These are phyloP conservation scores for Notholithocarpus densiflorus DNA, from an alignment of 306 rosid species.

Conservation along the genomic window DNA sequence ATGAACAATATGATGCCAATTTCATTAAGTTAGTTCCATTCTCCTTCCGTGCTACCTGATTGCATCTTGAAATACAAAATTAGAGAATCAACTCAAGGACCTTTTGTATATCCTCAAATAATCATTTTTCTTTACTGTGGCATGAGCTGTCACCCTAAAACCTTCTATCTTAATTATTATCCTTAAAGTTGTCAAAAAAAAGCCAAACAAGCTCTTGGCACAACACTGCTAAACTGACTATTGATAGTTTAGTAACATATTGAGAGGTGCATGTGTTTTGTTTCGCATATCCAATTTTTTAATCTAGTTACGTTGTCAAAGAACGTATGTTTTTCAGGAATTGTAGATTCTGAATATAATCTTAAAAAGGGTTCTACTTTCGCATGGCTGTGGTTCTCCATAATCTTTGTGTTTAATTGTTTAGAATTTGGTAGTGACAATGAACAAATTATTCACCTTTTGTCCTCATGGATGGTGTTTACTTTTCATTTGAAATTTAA, in stretches of 20 bases:
- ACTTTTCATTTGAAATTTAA: conserved; percentile 21
- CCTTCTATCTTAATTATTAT: not conserved
- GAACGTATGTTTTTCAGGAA: not conserved
- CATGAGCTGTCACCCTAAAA: not conserved
- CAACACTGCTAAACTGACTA: not conserved
- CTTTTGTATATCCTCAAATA: not conserved
- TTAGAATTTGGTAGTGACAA: not conserved
- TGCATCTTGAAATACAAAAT: not conserved
- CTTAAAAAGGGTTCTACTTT: not conserved
- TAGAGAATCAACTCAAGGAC: not conserved
- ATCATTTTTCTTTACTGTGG: not conserved
- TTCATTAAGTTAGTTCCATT: not conserved
- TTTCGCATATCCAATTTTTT: not conserved
- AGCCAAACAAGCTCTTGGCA: not conserved
- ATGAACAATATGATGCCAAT: not conserved
- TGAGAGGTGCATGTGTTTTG: not conserved
- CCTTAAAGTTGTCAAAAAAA: not conserved
- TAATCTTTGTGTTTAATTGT: not conserved
- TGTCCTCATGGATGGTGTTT: conserved; percentile 10
- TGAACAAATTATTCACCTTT: not conserved
- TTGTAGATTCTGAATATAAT: not conserved
- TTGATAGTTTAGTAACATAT: not conserved
- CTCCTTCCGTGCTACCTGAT: not conserved
- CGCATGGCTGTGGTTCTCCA: not conserved
- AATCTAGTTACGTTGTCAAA: not conserved